Evolutionary conservation across 306 rosid species (phyloP), one percentile per base, ranked within the genome.

Genomic region (Cercis canadensis): DNA sequence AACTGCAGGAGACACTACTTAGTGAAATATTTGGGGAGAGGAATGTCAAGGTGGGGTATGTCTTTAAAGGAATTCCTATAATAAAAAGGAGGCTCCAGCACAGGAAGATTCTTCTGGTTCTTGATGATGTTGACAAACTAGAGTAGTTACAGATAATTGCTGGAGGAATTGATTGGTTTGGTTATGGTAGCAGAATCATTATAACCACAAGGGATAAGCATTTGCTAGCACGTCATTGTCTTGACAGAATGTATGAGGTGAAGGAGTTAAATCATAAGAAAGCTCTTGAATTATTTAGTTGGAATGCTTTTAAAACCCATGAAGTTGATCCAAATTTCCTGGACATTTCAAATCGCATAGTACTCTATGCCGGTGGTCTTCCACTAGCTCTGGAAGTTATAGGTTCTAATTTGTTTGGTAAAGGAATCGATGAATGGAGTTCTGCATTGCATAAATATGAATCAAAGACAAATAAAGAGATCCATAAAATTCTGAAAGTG

Each of bases 331-430:
- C 10, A 37, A 37, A 1, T 37, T 37, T 0, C 10, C 0, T 5
- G 43, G 43, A 37, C 43, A 8, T 37, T 37, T 37, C 43, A 37
- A 37, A 3, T 0, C 43, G 34, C 0, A 68, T 5, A 46, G 41
- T 71, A 5, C 6, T 0, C 4, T 70, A 71, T 71, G 40, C 62
- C 29, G 7, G 47, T n/a, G 62, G 73, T 14, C 68, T 63, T 24
- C 77, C 82, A 10, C 8, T 78, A 33, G 82, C 72, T 17, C n/a
- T 83, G 24, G 44, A 69, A 50, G 80, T 73, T 32, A 51, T 86
- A 49, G 90, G 84, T 1, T 56, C 69, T 0, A 39, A 53, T 62
- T 33, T 86, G 58, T 63, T 15, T 61, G 73, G 74, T 40, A 66
- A 43, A 43, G 59, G 64, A 34, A 55, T 69, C 31, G 18, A 56